These are phyloP conservation scores for Alternaria sp. DNA, from an alignment of 2,329 filamentous ascomycete species.

Conservation along the genomic window DNA sequence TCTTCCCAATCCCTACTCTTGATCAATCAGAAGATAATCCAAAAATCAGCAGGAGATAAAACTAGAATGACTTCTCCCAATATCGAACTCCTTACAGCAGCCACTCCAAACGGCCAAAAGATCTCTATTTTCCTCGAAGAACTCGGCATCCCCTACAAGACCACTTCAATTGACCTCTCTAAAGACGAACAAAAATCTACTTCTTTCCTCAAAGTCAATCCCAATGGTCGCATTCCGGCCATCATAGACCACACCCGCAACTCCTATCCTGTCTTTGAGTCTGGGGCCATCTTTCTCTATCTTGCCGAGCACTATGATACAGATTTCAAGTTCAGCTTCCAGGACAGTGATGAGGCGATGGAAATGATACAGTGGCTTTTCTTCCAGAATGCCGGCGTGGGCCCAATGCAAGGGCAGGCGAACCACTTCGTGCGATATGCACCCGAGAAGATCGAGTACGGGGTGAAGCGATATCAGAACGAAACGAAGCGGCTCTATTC, in stretches of 20 bases:
- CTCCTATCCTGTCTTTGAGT: conserved; percentile 78
- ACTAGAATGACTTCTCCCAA: conserved; percentile 44
- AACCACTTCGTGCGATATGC: conserved; percentile 83
- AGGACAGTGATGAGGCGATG: conserved; percentile 76
- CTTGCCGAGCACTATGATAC: conserved; percentile 80
- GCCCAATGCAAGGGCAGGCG: conserved; percentile 80
- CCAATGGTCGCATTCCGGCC: conserved; percentile 87
- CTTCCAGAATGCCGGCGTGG: conserved; percentile 76
- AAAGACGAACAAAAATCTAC: conserved; percentile 78
- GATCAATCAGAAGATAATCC: background rate
- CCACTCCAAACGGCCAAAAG: conserved; percentile 89
- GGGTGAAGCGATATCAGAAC: conserved; percentile 79
- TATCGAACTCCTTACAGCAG: conserved; percentile 79
- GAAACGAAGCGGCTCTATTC: conserved; percentile 82
- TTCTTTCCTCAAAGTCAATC: conserved; percentile 87
- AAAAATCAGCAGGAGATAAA: background rate
- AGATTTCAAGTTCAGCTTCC: conserved; percentile 80
- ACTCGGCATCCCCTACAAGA: conserved; percentile 60
- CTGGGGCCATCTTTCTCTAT: conserved; percentile 81
- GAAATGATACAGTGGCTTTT: conserved; percentile 78
- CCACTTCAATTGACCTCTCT: conserved; percentile 64
- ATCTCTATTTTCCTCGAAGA: conserved; percentile 83
- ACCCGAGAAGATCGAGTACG: conserved; percentile 80
- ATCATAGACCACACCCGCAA: conserved; percentile 75
- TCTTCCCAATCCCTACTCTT: background rate